Percentiles rank a stretch among this genome's conserved stretches.
Evolutionary conservation across 1,284 basidiomycete genomes (phyloP).

Genomic region (Exobasidium cylindrosporum): DNA sequence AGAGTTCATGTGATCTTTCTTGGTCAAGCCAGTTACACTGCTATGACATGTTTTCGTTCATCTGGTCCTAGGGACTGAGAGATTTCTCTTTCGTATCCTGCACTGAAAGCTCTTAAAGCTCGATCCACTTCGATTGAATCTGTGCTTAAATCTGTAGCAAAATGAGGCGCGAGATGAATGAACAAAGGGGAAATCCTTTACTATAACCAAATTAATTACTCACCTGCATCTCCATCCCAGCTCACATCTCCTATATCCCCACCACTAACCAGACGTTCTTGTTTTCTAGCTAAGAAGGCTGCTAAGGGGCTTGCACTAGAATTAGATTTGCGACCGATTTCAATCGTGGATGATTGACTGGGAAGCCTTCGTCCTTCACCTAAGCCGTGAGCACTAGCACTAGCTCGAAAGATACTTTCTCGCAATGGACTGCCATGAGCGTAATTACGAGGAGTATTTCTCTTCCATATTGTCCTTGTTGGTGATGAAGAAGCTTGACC

Average conservation of each 20-base stretch:
- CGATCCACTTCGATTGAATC: conserved; percentile 10
- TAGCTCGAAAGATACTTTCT: conserved; percentile 7
- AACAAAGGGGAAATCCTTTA: background rate
- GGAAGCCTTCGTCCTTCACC: conserved; percentile 5
- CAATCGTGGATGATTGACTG: conserved; percentile 1
- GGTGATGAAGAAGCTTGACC: background rate
- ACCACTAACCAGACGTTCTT: conserved; percentile 7
- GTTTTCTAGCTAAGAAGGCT: conserved; percentile 1
- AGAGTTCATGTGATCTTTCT: no score
- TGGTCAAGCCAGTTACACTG: background rate
- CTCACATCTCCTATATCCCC: conserved; percentile 1
- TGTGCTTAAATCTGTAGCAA: background rate
- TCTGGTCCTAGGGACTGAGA: background rate
- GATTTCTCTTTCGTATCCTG: conserved; percentile 2
- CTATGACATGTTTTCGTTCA: background rate
- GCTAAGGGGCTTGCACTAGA: conserved; percentile 8
- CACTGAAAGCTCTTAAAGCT: conserved; percentile 8
- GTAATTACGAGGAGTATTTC: background rate
- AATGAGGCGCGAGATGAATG: no score
- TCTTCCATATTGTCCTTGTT: background rate
- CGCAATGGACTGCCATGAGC: conserved; percentile 12
- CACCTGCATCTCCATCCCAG: background rate
- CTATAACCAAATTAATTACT: background rate
- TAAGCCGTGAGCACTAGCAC: conserved; percentile 5
- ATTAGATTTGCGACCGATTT: background rate